These are phyloP conservation scores for Selaginella tamariscina DNA, from an alignment of 75 land plant genomes.

Conservation along the genomic window DNA sequence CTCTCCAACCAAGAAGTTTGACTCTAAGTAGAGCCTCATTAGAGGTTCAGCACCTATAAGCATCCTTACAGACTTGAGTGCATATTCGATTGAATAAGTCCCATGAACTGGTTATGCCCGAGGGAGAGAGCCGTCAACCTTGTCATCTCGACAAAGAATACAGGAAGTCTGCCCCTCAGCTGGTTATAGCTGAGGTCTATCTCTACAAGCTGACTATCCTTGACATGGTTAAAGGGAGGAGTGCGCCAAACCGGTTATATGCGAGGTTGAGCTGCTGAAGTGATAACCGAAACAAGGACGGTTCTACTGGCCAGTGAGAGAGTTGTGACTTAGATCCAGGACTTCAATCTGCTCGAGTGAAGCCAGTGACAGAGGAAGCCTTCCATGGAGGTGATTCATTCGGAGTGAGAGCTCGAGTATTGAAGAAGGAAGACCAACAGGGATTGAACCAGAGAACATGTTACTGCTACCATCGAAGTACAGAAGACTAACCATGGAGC, in stretches of 20 bases:
- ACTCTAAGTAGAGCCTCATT: conserved; percentile 39
- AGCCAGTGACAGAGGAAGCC: conserved; percentile 8
- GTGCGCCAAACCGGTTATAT: conserved; percentile 4
- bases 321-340: conserved; percentile 15
- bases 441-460: not conserved
- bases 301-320: conserved; percentile 5
- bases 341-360: conserved; percentile 4
- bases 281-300: conserved; percentile 3
- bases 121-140: not conserved
- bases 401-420: conserved; percentile 8
- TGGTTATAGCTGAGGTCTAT: conserved; percentile 17
- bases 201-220: conserved; percentile 6
- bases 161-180: conserved; percentile 35
- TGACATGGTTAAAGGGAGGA: not conserved
- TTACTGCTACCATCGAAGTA: not conserved
- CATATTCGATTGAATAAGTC: conserved; percentile 27
- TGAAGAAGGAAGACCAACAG: not conserved
- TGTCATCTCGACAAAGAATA: conserved; percentile 43
- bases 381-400: conserved; percentile 13
- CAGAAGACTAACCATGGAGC: not conserved
- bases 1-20: conserved; percentile 57
- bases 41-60: conserved; percentile 19
- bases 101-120: not conserved
- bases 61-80: conserved; percentile 21
- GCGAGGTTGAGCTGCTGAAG: conserved; percentile 20